These are phyloP conservation scores for Leishmania guyanensis DNA, from an alignment of 208 protist genomes.

Conservation along the genomic window DNA sequence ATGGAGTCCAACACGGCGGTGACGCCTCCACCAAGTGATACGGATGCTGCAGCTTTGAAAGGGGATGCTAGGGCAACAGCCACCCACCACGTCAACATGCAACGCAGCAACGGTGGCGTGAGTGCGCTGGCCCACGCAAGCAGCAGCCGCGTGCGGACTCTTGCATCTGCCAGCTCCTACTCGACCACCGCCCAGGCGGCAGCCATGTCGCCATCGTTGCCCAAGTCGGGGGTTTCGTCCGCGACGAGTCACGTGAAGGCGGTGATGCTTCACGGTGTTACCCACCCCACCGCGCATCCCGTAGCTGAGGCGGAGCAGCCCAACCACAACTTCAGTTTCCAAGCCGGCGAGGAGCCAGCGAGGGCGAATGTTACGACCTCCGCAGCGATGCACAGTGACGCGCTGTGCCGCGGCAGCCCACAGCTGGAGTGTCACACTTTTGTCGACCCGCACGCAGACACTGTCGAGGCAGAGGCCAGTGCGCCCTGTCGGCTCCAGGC, in stretches of 20 bases:
- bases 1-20: not conserved
- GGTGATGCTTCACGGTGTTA: conserved; percentile 23
- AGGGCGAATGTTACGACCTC: no score
- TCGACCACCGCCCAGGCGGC: not conserved
- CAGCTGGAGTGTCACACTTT: not conserved
- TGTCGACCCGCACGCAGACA: not conserved
- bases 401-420: not conserved
- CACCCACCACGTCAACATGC: not conserved
- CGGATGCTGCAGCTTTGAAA: not conserved
- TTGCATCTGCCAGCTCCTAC: not conserved
- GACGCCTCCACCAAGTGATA: not conserved
- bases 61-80: not conserved
- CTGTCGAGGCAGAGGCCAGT: not conserved
- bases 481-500: not conserved
- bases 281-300: conserved; percentile 32
- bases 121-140: not conserved
- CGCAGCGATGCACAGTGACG: not conserved
- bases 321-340: conserved; percentile 53
- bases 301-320: conserved; percentile 30
- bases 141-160: not conserved
- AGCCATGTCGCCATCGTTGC: not conserved
- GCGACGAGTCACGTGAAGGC: conserved; percentile 33
- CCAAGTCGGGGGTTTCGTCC: not conserved
- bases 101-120: not conserved
- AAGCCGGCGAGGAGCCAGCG: conserved; percentile 8